These are phyloP conservation scores for Hyaloscypha bicolor DNA, from an alignment of 495 filamentous ascomycete species.

Conservation along the genomic window DNA sequence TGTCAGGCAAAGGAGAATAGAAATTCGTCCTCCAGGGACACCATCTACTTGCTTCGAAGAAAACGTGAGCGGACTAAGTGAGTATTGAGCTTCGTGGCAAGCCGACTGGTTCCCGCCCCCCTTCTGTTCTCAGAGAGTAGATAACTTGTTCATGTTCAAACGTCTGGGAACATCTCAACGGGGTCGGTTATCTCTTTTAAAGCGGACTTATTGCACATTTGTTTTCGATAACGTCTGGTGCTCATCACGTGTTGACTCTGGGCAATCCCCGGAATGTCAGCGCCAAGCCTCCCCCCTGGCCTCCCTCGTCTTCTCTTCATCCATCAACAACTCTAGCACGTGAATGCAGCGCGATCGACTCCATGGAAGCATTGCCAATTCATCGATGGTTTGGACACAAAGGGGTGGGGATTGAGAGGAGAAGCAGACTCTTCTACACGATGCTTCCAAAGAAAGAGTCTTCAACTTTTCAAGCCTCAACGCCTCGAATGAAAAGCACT, in stretches of 20 bases:
- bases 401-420: neutral
- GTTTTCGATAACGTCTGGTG: no score
- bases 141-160: no score
- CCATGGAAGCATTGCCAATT: neutral
- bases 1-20: neutral
- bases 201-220: no score
- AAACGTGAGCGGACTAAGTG: no score
- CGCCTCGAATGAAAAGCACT: neutral
- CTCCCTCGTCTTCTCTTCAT: neutral
- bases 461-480: neutral
- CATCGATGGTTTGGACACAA: neutral
- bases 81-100: no score
- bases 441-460: no score
- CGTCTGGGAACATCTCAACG: no score
- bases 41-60: no score
- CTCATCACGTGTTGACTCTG: neutral
- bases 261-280: neutral
- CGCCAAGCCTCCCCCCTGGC: neutral
- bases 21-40: neutral
- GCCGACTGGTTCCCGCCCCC: no score
- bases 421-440: no score
- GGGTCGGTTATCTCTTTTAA: no score
- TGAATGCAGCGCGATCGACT: neutral
- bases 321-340: neutral
- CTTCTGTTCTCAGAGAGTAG: no score